phyloP scores from a whole-genome alignment of 805 yeast genomes.

The Blastobotrys chiropterorum region DNA sequence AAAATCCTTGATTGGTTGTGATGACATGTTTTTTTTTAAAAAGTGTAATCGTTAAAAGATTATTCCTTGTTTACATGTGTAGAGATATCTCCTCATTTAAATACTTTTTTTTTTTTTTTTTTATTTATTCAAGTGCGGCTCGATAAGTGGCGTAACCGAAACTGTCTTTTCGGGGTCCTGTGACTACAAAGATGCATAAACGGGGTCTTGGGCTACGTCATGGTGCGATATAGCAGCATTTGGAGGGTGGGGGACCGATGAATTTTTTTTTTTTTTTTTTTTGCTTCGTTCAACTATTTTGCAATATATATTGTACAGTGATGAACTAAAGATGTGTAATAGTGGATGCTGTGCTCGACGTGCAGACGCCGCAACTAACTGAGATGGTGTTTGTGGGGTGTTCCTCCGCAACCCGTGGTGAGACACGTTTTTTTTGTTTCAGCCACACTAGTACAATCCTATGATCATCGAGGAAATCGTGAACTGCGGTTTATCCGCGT shows the following conservation, averaged over 20 bases:
- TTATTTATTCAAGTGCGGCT: background rate
- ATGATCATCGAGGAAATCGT: too few relatives aligned
- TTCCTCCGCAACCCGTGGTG: background rate
- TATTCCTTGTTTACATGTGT: too few relatives aligned
- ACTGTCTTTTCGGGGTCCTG: background rate
- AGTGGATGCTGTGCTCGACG: background rate
- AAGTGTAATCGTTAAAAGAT: too few relatives aligned
- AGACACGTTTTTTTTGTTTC: background rate
- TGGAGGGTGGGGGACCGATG: background rate
- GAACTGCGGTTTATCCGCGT: background rate
- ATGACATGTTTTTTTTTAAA: background rate
- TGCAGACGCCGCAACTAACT: background rate
- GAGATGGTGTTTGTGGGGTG: background rate
- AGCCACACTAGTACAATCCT: background rate
- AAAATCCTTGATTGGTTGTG: background rate
- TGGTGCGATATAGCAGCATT: background rate
- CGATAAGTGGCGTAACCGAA: background rate
- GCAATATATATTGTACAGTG: too few relatives aligned
- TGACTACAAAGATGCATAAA: background rate
- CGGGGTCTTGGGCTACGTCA: background rate
- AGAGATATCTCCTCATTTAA: background rate
- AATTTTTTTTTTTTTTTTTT: too few relatives aligned
- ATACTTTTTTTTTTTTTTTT: background rate
- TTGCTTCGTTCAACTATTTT: too few relatives aligned
- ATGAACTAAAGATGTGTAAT: too few relatives aligned